Percentiles rank a stretch among this genome's conserved stretches.
Evolutionary conservation across 2,329 filamentous ascomycete genomes (phyloP).

Genomic region (Colletotrichum australisinense): DNA sequence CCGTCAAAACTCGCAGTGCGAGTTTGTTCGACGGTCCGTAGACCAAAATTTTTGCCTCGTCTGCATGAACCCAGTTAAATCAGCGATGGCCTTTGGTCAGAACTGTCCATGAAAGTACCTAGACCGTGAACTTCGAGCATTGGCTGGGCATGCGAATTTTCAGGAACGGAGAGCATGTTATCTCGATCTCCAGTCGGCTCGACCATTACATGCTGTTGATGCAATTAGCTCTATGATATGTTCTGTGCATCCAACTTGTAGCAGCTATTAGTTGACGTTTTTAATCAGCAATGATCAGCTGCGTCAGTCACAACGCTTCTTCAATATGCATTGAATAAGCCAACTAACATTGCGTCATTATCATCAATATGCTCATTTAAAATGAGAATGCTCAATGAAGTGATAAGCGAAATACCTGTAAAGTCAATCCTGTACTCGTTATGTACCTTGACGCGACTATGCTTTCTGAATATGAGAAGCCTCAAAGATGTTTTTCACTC

Average conservation of each 20-base stretch:
- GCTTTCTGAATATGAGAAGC: neutral
- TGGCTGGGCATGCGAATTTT: neutral
- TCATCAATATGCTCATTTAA: neutral
- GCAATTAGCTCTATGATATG: no score
- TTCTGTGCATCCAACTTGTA: neutral
- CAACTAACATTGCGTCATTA: no score
- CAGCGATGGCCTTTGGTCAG: neutral
- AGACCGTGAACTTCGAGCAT: neutral
- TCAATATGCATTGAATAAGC: no score
- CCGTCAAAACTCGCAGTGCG: no score
- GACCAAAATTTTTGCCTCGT: neutral
- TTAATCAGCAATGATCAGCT: neutral
- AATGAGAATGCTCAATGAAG: neutral
- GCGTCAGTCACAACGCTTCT: no score
- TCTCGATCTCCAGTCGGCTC: neutral
- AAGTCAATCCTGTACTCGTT: no score
- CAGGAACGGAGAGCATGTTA: neutral
- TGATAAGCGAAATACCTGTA: neutral
- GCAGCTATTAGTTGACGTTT: neutral
- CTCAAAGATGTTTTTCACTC: neutral
- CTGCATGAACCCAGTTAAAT: neutral
- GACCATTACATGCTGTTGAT: neutral
- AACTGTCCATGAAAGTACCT: neutral
- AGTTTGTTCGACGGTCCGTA: no score
- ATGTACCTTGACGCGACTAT: no score